Percentiles rank a stretch among this genome's conserved stretches.
Conservation (phyloP, 2,329 filamentous ascomycete genomes). For the Fusarium veterinarium region DNA sequence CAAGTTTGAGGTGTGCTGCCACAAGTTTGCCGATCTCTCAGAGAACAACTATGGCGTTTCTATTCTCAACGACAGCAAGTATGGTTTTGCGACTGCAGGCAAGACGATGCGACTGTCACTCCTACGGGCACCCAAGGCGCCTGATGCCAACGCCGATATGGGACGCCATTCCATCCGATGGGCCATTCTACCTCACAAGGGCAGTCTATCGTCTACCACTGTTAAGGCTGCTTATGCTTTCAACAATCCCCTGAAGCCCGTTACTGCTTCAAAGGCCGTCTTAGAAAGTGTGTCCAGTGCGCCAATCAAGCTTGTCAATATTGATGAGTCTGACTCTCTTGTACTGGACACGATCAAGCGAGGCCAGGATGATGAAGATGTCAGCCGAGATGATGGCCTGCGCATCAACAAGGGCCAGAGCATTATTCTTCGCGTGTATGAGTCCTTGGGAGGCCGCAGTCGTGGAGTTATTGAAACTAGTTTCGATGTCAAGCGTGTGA, state of each 20-base stretch:
- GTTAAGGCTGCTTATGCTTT: conserved; percentile 89
- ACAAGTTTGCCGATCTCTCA: conserved; percentile 92
- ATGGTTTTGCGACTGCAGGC: conserved; percentile 91
- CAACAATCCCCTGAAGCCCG: conserved; percentile 77
- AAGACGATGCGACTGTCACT: conserved; percentile 91
- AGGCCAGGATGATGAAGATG: conserved; percentile 86
- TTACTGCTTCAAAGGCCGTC: conserved; percentile 46
- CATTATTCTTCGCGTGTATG: conserved; percentile 87
- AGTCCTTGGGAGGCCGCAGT: conserved; percentile 84
- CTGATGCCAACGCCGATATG: conserved; percentile 95
- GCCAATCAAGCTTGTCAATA: conserved; percentile 75
- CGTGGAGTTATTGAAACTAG: conserved; percentile 76
- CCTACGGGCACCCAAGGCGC: conserved; percentile 88
- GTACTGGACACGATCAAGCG: conserved; percentile 93
- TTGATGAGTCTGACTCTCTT: conserved; percentile 66
- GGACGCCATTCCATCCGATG: conserved; percentile 87
- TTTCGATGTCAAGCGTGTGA: conserved; percentile 79
- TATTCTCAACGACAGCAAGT: conserved; percentile 95
- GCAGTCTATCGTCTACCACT: conserved; percentile 76
- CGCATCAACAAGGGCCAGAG: conserved; percentile 77
- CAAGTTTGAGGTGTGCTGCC: conserved; percentile 96
- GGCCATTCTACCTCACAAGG: conserved; percentile 88
- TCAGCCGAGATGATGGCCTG: conserved; percentile 70
- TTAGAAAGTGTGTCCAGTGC: conserved; percentile 45
- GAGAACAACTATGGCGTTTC: conserved; percentile 91